A percentile compares a stretch with the other conserved stretches of the same genome.
Evolutionary conservation across 2,329 filamentous ascomycete species (phyloP).

Genomic region (Alternaria metachromatica): DNA sequence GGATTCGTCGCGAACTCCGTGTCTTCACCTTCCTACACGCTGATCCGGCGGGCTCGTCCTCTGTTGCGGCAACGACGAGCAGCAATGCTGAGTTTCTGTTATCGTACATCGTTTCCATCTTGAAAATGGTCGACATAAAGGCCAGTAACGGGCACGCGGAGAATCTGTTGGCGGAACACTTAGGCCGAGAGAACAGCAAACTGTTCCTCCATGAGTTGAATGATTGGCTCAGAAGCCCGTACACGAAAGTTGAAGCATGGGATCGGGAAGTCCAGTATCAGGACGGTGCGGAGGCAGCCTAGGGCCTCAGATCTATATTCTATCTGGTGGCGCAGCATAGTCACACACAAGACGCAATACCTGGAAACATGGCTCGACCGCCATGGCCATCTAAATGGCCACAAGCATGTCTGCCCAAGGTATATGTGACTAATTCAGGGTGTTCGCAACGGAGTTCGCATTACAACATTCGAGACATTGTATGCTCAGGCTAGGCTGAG

Average conservation of each 20-base stretch:
- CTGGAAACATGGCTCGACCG: not conserved
- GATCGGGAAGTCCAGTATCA: slow-evolving; percentile 79
- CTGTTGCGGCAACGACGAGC: slow-evolving; percentile 45
- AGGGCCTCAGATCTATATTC: not conserved
- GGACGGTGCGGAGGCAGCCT: slow-evolving; percentile 12
- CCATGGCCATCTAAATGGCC: not conserved
- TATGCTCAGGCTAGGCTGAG: not conserved
- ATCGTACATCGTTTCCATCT: slow-evolving; percentile 82
- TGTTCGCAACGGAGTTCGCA: slow-evolving; percentile 1
- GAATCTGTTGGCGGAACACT: slow-evolving; percentile 76
- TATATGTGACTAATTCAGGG: not conserved
- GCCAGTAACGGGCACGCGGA: slow-evolving; percentile 80
- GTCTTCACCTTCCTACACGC: slow-evolving; percentile 78
- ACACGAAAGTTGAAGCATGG: slow-evolving; percentile 74
- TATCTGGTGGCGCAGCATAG: not conserved
- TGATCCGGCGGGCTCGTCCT: slow-evolving; percentile 26
- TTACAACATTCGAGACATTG: slow-evolving; percentile 2
- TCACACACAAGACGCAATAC: not conserved
- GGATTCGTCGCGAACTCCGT: slow-evolving; percentile 81
- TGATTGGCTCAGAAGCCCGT: slow-evolving; percentile 84
- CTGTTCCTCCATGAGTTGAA: slow-evolving; percentile 86
- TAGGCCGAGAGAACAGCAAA: slow-evolving; percentile 74
- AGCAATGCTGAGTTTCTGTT: slow-evolving; percentile 84
- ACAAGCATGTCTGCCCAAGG: not conserved
- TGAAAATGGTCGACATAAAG: slow-evolving; percentile 83